Base-by-base conservation (phyloP, 495 filamentous ascomycete species). In the Penicillium macrosclerotiorum region DNA sequence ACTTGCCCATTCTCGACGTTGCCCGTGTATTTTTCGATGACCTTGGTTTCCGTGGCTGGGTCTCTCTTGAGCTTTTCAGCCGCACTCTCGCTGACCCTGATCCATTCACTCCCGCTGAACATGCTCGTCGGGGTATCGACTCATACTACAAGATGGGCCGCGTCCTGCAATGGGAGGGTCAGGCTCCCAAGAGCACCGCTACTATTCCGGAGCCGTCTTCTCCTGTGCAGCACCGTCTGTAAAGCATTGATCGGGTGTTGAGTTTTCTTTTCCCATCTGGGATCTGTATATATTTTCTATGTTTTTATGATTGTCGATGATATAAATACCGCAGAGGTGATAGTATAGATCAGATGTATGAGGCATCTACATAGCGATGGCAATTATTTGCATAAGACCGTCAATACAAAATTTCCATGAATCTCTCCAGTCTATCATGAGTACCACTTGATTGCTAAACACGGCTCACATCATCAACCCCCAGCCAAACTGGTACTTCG, bases 31-130 rank as follows among this genome's bases (percentile, higher is more conserved):
- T 74, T 52, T 78, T 92, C 38, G 77, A 86, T 35, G 78, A 77
- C 4, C 63, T 87, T 8, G 81, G 82, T 5, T 93, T 81, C 51
- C 68, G 81, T 38, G 88, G 88, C 0, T 90, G 85, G 85, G 79
- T 90, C n/a, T 85, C 81, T 49, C 72, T 89, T 54, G 88, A 93
- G 69, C 62, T 92, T 35, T 93, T 93, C 59, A 83, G 82, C 57
- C 68, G 83, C 29, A 78, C 76, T 22, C 77, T 89, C 67, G 69
- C 74, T 11, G 76, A 86, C 36, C 56, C 68, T 11, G 72, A 77
- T 24, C 47, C 71, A 18, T 61, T 58, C 0, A 80, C 84, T 7
- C 83, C 83, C 0, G 67, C 65, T 35, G 76, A 82, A 39, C 80
- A 90, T 62, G 88, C 87, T 11, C 65, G 63, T 30, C 68, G 86